A percentile compares a stretch with the other conserved stretches of the same genome.
Conservation (phyloP, 306 rosid species). For the Cicer yamashitae region DNA sequence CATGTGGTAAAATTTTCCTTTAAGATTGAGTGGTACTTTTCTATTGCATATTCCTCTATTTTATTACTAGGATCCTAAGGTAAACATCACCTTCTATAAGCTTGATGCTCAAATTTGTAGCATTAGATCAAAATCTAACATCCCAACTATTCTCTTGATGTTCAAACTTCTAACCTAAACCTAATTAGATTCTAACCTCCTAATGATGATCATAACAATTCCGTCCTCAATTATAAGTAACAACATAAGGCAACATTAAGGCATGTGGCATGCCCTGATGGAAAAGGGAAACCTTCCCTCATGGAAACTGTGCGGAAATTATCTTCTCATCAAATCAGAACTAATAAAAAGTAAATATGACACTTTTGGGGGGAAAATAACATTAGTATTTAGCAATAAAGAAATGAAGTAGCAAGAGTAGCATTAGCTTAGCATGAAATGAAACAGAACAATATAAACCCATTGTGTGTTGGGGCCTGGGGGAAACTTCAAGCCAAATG, state of each 20-base stretch:
- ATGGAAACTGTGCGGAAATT: not conserved
- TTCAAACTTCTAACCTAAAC: not conserved
- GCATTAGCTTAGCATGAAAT: slow-evolving; percentile 24
- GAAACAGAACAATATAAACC: slow-evolving; percentile 22
- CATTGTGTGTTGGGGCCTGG: not conserved
- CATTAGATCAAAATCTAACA: not conserved
- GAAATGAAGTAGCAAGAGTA: not conserved
- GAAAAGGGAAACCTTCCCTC: not conserved
- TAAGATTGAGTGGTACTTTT: not conserved
- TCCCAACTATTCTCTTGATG: not conserved
- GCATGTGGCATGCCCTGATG: not conserved
- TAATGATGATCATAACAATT: not conserved
- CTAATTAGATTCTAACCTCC: not conserved
- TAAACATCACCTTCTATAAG: too few relatives aligned
- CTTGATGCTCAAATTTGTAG: not conserved
- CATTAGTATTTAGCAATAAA: too few relatives aligned
- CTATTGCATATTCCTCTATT: too few relatives aligned
- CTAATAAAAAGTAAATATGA: not conserved
- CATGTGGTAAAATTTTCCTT: not conserved
- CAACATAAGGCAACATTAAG: not conserved
- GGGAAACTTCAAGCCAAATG: slow-evolving; percentile 3
- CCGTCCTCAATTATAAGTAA: not conserved
- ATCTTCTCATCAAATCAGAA: slow-evolving; percentile 16
- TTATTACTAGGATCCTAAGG: too few relatives aligned
- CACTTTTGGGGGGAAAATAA: not conserved